Conservation (phyloP, 805 yeast species). For the Ogataea thermomethanolica region DNA sequence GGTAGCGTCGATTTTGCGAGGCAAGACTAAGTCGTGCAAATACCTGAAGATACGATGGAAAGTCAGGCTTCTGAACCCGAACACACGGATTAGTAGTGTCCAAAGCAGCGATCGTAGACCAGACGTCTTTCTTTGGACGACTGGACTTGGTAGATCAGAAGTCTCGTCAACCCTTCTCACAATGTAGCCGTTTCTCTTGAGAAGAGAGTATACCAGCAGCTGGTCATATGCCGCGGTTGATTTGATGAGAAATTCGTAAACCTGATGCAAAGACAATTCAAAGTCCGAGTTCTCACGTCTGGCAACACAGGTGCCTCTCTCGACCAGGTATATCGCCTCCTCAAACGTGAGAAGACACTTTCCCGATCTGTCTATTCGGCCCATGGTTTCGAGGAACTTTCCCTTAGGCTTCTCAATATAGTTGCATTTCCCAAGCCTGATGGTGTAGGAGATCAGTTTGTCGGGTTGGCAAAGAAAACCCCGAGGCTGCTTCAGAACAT, state of each 20-base stretch:
- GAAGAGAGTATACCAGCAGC: constrained; percentile 65
- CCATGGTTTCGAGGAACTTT: constrained; percentile 69
- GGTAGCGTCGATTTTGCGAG: background rate
- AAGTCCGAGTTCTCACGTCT: constrained; percentile 22
- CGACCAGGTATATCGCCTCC: constrained; percentile 74
- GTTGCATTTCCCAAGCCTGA: constrained; percentile 17
- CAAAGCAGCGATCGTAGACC: background rate
- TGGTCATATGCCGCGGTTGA: constrained; percentile 40
- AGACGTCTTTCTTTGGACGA: background rate
- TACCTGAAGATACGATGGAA: constrained; percentile 1
- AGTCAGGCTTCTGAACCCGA: constrained; percentile 1
- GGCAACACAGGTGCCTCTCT: constrained; percentile 60
- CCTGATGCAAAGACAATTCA: constrained; percentile 56
- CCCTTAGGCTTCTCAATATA: constrained; percentile 57
- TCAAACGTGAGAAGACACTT: constrained; percentile 50
- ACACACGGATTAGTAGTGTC: background rate
- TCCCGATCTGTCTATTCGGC: constrained; percentile 49
- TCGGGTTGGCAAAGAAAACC: constrained; percentile 33
- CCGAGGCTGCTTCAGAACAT: constrained; percentile 52
- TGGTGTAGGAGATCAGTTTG: constrained; percentile 27
- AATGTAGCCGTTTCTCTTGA: constrained; percentile 77
- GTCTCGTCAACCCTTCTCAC: constrained; percentile 33
- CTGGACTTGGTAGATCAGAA: background rate
- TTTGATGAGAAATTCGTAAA: constrained; percentile 51
- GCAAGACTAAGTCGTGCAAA: constrained; percentile 1